Evolutionary conservation across 306 rosid genomes (phyloP).

Genomic region (Sophora flavescens): DNA sequence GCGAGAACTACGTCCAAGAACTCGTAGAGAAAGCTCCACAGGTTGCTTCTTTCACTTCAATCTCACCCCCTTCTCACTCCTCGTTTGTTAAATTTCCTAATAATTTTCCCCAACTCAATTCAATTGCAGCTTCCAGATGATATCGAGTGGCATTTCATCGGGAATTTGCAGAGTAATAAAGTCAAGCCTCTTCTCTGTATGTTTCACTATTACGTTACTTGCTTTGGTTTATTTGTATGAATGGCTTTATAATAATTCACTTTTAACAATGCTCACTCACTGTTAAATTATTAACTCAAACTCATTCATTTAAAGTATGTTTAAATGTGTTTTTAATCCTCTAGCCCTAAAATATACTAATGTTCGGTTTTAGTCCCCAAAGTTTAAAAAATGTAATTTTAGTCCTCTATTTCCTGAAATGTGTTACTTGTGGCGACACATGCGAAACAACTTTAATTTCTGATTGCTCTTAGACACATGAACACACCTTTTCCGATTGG

Average conservation of each 20-base stretch:
- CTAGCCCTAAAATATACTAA: too few relatives aligned
- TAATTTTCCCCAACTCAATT: not conserved
- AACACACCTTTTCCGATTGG: not conserved
- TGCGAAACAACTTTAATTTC: too few relatives aligned
- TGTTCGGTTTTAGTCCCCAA: too few relatives aligned
- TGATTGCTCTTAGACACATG: not conserved
- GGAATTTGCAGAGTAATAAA: constrained; percentile 92
- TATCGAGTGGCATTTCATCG: constrained; percentile 91
- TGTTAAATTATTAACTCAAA: not conserved
- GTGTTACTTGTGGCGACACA: too few relatives aligned
- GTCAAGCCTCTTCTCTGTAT: constrained; percentile 84
- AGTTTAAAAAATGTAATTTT: too few relatives aligned
- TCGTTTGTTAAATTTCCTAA: not conserved
- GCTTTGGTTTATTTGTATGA: not conserved
- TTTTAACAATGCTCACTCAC: not conserved
- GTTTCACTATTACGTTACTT: not conserved
- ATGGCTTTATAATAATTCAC: not conserved
- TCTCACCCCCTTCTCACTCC: not conserved
- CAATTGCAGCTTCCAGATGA: constrained; percentile 81
- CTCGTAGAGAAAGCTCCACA: constrained; percentile 83
- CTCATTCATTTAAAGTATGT: not conserved
- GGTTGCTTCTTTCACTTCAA: constrained; percentile 44
- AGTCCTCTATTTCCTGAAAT: too few relatives aligned
- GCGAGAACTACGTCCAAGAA: constrained; percentile 95
- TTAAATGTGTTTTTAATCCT: too few relatives aligned